Evolutionary conservation across 148 eudicot genomes (phyloP), one percentile per base, ranked within the genome.

Genomic region (Rheum nobile): DNA sequence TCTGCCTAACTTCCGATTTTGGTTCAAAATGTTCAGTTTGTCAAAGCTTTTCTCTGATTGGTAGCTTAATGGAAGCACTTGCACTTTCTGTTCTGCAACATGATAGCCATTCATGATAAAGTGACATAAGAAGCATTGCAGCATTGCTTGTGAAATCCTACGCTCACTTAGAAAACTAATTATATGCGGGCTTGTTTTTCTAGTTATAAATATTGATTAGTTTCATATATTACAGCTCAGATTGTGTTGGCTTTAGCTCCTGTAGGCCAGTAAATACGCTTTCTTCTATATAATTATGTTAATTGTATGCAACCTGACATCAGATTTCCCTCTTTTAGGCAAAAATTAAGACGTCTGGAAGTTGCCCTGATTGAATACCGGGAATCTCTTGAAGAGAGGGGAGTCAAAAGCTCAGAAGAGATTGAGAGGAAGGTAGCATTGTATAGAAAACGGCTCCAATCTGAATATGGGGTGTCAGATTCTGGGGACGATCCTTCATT

Each of bases 361-460:
- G 98, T 91, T 82, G 93, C 90, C 34, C 71, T 91, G 84, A 95
- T 95, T 75, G 97, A 91, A 86, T 91, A 91, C 75, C 97, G 93
- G 69, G 98, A 91, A 85, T 82, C 86, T 63, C 88, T 95, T 61
- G 98, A 95, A 82, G 97, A 95, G 47, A 74, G 80, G 31, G 96
- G 96, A 70, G 47, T 89, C 35, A 90, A 82, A 76, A 91, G 81
- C 81, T 29, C 74, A 8, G 97, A 87, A 69, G 98, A 95, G 82
- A 84, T 91, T 50, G 98, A 95, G 77, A 81, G 73, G 77, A 91
- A 91, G 84, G 93, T 91, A 68, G 85, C 91, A 76, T 65, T 73
- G 24, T 85, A 86, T 73, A 80, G 91, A 71, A 85, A 82, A 77
- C 87, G 77, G 38, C 82, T 95, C 16, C 87, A 81, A 76, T 83